These are phyloP conservation scores for Phragmites australis DNA, from an alignment of 176 grass and related monocot species.

Conservation along the genomic window DNA sequence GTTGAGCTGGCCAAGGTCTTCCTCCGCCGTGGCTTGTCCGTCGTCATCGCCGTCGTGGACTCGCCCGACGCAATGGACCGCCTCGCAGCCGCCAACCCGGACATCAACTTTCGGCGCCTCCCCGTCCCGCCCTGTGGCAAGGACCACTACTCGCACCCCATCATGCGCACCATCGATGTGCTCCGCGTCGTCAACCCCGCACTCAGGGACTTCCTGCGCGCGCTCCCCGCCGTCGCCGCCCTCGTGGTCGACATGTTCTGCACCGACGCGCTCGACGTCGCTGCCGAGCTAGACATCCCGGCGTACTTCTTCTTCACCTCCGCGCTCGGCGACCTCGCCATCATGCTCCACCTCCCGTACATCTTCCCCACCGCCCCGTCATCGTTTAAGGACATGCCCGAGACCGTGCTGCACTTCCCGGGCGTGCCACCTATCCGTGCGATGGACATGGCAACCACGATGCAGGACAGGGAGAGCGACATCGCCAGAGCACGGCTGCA, in stretches of 20 bases:
- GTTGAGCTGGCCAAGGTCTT: too few relatives aligned
- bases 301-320: too few relatives aligned
- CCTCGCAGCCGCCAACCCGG: constrained; percentile 6
- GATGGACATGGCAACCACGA: not conserved
- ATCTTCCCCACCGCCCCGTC: not conserved
- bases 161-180: too few relatives aligned
- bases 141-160: too few relatives aligned
- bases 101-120: not conserved
- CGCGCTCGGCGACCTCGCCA: too few relatives aligned
- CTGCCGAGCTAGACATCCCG: too few relatives aligned
- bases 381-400: constrained; percentile 13
- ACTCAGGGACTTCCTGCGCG: too few relatives aligned
- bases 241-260: too few relatives aligned
- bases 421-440: constrained; percentile 18
- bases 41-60: not conserved
- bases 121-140: not conserved
- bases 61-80: not conserved
- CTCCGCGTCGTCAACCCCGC: too few relatives aligned
- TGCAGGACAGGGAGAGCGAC: constrained; percentile 6
- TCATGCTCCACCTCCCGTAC: not conserved
- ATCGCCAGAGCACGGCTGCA: not conserved
- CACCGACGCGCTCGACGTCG: too few relatives aligned
- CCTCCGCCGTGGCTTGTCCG: too few relatives aligned
- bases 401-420: not conserved
- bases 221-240: too few relatives aligned